A percentile compares a stretch with the other conserved stretches of the same genome.
Conservation (phyloP, 805 yeast genomes). For the Candida piceae region DNA sequence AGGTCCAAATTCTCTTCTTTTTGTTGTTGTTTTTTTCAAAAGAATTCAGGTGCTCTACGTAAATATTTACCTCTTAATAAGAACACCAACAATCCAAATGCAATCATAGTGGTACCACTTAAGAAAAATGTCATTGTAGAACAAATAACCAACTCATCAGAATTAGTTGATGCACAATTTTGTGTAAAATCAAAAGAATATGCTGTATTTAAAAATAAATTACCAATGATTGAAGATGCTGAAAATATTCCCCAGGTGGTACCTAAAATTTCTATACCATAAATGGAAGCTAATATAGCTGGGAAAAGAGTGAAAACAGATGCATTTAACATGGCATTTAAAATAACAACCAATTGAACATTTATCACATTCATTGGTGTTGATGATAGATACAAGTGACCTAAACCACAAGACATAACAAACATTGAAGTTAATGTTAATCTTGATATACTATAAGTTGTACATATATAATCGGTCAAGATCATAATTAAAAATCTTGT, state of each 20-base stretch:
- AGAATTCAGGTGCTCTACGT: slow-evolving; percentile 21
- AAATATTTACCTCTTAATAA: slow-evolving; percentile 20
- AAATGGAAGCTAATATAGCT: slow-evolving; percentile 71
- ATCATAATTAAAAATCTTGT: slow-evolving; percentile 67
- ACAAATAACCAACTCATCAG: slow-evolving; percentile 27
- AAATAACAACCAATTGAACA: slow-evolving; percentile 17
- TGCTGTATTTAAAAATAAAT: slow-evolving; percentile 46
- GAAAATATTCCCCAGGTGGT: slow-evolving; percentile 90
- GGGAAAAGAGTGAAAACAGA: slow-evolving; percentile 84
- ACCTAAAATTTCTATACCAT: slow-evolving; percentile 88
- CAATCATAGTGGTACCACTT: slow-evolving; percentile 21
- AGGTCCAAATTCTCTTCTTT: too few relatives aligned
- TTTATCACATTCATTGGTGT: slow-evolving; percentile 18
- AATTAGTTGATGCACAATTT: slow-evolving; percentile 23
- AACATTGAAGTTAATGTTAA: slow-evolving; percentile 22
- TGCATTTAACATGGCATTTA: slow-evolving; percentile 47
- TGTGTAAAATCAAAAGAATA: slow-evolving; percentile 65
- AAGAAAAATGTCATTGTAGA: slow-evolving; percentile 29
- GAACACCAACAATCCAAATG: slow-evolving; percentile 21
- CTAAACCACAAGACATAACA: slow-evolving; percentile 23
- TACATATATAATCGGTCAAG: slow-evolving; percentile 54
- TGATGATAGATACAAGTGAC: slow-evolving; percentile 28
- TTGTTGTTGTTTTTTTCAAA: too few relatives aligned
- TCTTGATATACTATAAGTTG: slow-evolving; percentile 22
- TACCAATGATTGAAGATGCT: slow-evolving; percentile 57